Base-by-base conservation (phyloP, 129 eudicot genomes). In the Rutidosis leptorrhynchoides region DNA sequence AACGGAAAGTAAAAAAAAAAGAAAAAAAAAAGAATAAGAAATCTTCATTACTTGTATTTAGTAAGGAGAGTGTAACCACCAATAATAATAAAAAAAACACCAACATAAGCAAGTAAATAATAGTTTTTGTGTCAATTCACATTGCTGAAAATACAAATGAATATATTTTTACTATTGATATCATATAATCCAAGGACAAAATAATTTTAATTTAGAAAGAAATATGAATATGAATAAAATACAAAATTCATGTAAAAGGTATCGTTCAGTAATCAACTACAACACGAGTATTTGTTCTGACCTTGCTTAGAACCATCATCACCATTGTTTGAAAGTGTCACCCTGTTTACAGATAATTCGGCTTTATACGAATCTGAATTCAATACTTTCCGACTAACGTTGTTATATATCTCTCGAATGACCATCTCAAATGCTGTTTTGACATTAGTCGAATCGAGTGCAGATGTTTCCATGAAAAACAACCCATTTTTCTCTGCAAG, bases 401-500 rank as follows among this genome's bases (percentile, higher is more conserved):
- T 90, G 51, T 77, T 83, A 66, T 90, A 86, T 30, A 89, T 89
- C 80, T 89, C 90, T 11, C 83, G 75, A 67, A 89, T 79, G 14
- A 86, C 96, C 42, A 80, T 70, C 68, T 90, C 95, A 11, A 90
- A 90, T n/a, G 97, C 95, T 29, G 72, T 86, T 27, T 70, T 73
- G 2, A 90, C 97, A 48, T 90, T 90, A 21, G 95, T 86, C 3
- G 97, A 86, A 80, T 90, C 91, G 23, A 86, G 76, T 32, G 97
- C 97, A 0, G 97, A 90, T 1, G 97, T 90, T 71, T 90, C 97
- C 83, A 87, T 90, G 67, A 90, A 90, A 80, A 90, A 90, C 58
- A 90, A 67, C 7, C 91, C 97, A 19, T 90, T 69, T 65, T 69
- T 52, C 78, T 90, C 95, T 49, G 97, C 97, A 27, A 90, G 91